These are phyloP conservation scores for Neoascochyta sp. DNA, from an alignment of 2,329 filamentous ascomycete species.

Conservation along the genomic window DNA sequence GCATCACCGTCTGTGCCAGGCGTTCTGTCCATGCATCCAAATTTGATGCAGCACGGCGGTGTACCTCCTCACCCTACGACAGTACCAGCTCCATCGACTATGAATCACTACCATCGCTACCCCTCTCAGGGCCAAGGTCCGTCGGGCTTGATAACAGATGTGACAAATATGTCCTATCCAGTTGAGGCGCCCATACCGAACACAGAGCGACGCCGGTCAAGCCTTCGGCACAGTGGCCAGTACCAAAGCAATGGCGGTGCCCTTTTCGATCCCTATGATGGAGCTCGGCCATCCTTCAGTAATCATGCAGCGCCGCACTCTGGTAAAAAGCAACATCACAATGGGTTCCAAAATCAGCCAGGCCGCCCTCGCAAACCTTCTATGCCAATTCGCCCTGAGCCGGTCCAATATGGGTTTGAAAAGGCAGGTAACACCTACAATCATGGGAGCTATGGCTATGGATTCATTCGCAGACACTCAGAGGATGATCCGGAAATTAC, in stretches of 20 bases:
- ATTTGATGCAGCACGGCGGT: too few species aligned
- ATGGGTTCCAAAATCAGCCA: constrained; percentile 9
- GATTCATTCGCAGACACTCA: too few species aligned
- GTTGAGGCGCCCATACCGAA: constrained; percentile 7
- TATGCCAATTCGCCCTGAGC: constrained; percentile 3
- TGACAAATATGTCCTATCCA: constrained; percentile 26
- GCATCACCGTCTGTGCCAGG: constrained; percentile 9
- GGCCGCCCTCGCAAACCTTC: constrained; percentile 23
- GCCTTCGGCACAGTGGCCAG: constrained; percentile 11
- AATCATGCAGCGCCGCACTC: constrained; percentile 8
- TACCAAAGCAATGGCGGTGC: constrained; percentile 2
- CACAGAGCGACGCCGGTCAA: constrained; percentile 7
- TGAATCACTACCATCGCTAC: constrained; percentile 13
- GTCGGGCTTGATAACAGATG: constrained; percentile 21
- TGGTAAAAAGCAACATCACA: constrained; percentile 12
- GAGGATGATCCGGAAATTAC: constrained; percentile 16
- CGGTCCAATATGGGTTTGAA: too few species aligned
- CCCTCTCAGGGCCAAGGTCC: constrained; percentile 3
- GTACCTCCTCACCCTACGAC: constrained; percentile 7
- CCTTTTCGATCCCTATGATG: constrained; percentile 30
- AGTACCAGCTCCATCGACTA: constrained; percentile 9
- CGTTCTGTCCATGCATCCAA: constrained; percentile 8
- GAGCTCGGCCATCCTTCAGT: constrained; percentile 19
- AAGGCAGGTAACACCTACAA: constrained; percentile 7
- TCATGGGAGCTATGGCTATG: too few species aligned